These are phyloP conservation scores for Perilla frutescens DNA, from an alignment of 257 asterid genomes.

Conservation along the genomic window DNA sequence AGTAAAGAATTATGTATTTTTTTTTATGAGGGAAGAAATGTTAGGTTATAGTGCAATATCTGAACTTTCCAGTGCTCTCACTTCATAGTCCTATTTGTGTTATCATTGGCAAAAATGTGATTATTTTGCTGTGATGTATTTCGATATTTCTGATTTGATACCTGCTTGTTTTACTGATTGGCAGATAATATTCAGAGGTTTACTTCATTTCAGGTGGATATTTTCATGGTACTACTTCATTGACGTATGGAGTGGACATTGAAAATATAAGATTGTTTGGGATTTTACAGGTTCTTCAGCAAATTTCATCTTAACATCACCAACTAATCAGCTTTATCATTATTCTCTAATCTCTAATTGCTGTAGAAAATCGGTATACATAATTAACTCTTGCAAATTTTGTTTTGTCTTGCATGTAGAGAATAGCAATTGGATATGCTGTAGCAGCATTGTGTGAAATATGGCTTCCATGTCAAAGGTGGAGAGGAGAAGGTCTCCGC, in stretches of 20 bases:
- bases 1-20: constrained; percentile 2
- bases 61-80: constrained; percentile 3
- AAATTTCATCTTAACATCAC: constrained; percentile 15
- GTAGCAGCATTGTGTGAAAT: constrained; percentile 83
- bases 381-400: constrained; percentile 14
- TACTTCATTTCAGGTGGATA: constrained; percentile 73
- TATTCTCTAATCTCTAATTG: constrained; percentile 11
- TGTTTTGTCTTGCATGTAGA: constrained; percentile 44
- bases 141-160: neutral
- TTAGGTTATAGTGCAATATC: neutral
- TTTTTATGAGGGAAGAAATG: neutral
- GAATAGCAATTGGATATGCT: constrained; percentile 83
- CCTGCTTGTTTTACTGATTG: constrained; percentile 33
- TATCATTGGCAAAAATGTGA: neutral
- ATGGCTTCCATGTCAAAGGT: constrained; percentile 72
- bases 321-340: constrained; percentile 2
- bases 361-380: neutral
- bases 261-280: constrained; percentile 75
- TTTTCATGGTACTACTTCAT: constrained; percentile 77
- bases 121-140: neutral
- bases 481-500: constrained; percentile 44
- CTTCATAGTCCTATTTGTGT: constrained; percentile 22
- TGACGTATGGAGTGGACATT: constrained; percentile 88
- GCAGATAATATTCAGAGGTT: constrained; percentile 23
- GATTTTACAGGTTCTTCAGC: constrained; percentile 72